Base-by-base conservation (phyloP, 2,329 filamentous ascomycete genomes). In the Penicillium sp. region DNA sequence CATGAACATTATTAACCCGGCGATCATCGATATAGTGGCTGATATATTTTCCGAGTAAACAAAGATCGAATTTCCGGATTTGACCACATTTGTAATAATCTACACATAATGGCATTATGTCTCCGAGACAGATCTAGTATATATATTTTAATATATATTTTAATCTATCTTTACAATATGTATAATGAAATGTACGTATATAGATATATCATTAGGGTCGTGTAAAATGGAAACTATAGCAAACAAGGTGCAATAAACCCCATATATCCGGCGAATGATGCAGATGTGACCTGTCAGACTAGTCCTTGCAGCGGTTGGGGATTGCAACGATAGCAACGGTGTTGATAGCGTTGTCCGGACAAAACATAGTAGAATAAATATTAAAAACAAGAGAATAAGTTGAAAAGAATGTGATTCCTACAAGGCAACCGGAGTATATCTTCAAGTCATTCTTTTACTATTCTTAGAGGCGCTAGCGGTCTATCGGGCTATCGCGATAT, bases 401-500 rank as follows among this genome's bases (percentile, higher is more conserved):
- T 16, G 11, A 35, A 38, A 31, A 44, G 19, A 16, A 28, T 30
- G 8, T 11, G 17, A 51, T 36, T 36, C 11, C 8, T 19, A 35
- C 44, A 37, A 37, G 16, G 5, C n/a, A 25, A 50, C 14, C 33
- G 11, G 33, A 14, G n/a, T 16, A 2, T 17, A 48, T 35, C 26
- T 33, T 42, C 36, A 50, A 40, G 47, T 35, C 43, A 12, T 33
- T 45, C 43, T n/a, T 45, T 31, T 43, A 31, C 48, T 50, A 51
- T 44, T 48, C 44, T 53, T 51, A 51, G 46, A 56, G 55, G 50
- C 61, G 61, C 61, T 61, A 61, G 58, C 53, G 51, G 47, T 63
- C 61, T 59, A 57, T 61, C 60, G 51, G 53, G 33, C 53, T 64
- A 64, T 65, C 63, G 63, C 55, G 54, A 48, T 61, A 63, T 58